A percentile compares a stretch with the other conserved stretches of the same genome.
Conservation (phyloP, 1,284 basidiomycete genomes). For the Phaffia rhodozyma region DNA sequence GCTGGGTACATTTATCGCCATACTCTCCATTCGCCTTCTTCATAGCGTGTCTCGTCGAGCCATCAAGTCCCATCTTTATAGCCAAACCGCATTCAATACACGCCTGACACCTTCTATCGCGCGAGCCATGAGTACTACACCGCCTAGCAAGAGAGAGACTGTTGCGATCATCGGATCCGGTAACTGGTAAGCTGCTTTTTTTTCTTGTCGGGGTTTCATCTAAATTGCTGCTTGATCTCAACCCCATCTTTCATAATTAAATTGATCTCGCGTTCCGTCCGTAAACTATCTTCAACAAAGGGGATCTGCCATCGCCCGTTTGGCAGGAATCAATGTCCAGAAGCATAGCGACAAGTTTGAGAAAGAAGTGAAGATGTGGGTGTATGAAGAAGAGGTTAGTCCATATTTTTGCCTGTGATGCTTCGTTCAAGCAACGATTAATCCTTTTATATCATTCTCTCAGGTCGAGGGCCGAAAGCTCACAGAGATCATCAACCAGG, state of each 20-base stretch:
- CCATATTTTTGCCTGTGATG: neutral
- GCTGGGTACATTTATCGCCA: no score
- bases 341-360: slow-evolving; percentile 39
- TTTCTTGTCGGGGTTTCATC: no score
- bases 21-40: no score
- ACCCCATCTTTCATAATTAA: neutral
- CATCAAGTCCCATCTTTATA: no score
- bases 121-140: no score
- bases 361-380: slow-evolving; percentile 39
- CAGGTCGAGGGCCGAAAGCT: slow-evolving; percentile 43
- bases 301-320: slow-evolving; percentile 46
- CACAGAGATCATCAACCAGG: slow-evolving; percentile 43
- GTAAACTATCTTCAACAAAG: slow-evolving; percentile 23
- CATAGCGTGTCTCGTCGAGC: no score
- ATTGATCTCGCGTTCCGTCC: neutral
- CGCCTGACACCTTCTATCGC: no score
- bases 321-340: slow-evolving; percentile 39
- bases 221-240: neutral
- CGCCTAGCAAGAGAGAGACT: slow-evolving; percentile 35
- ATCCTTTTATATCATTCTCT: neutral
- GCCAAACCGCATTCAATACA: no score
- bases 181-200: slow-evolving; percentile 28
- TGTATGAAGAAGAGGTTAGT: slow-evolving; percentile 41
- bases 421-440: neutral
- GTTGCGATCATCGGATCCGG: slow-evolving; percentile 45